Percentiles rank a stretch among this genome's conserved stretches.
These are phyloP conservation scores for Trametes gibbosa DNA, from an alignment of 768 basidiomycete species.

Conservation along the genomic window DNA sequence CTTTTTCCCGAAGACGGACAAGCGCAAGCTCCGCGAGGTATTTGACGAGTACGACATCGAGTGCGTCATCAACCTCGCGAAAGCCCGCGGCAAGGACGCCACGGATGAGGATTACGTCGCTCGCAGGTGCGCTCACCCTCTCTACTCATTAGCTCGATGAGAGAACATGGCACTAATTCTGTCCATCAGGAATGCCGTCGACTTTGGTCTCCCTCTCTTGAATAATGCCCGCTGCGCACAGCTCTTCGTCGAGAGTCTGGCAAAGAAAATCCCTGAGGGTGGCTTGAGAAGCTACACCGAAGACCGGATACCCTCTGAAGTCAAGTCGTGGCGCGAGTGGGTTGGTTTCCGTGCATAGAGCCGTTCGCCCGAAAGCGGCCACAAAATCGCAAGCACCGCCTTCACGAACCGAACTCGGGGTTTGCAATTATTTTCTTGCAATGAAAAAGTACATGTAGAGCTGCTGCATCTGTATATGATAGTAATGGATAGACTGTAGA, in stretches of 20 bases:
- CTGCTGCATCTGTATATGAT: conserved; percentile 19
- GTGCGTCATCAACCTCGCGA: conserved; percentile 90
- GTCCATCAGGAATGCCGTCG: conserved; percentile 76
- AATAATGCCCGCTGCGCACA: conserved; percentile 88
- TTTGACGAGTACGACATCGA: conserved; percentile 94
- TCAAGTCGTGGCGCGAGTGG: conserved; percentile 90
- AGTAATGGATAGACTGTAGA: conserved; percentile 5
- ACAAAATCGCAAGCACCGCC: not conserved
- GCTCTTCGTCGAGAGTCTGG: conserved; percentile 88
- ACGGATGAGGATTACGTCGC: conserved; percentile 97
- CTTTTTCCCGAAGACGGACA: conserved; percentile 95
- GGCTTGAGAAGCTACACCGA: conserved; percentile 78
- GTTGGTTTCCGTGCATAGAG: conserved; percentile 65
- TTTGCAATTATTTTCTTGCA: not conserved
- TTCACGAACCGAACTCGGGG: not conserved
- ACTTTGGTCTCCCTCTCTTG: conserved; percentile 89
- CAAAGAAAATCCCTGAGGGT: conserved; percentile 78
- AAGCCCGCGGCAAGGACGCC: conserved; percentile 68
- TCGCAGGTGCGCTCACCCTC: conserved; percentile 60
- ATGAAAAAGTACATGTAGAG: conserved; percentile 22
- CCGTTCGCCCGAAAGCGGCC: not conserved
- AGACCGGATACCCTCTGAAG: conserved; percentile 87
- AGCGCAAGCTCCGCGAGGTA: conserved; percentile 90
- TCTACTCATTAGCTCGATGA: not conserved
- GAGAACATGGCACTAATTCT: not conserved